Percentiles rank a stretch among this genome's conserved stretches.
Conservation (phyloP, 495 filamentous ascomycete genomes). For the Xylaria telfairii region DNA sequence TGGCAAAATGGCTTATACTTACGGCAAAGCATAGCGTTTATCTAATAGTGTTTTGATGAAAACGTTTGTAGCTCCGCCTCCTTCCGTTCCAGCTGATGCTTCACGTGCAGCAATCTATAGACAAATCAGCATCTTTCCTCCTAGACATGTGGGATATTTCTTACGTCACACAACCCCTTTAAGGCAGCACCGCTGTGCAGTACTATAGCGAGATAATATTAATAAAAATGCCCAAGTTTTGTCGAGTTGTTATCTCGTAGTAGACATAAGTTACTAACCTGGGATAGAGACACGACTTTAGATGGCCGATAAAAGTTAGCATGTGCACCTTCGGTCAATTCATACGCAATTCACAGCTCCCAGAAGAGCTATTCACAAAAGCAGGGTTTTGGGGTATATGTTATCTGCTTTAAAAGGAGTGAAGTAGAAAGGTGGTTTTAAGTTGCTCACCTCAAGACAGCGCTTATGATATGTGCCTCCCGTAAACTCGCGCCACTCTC, state of each 20-base stretch:
- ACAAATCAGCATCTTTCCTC: neutral
- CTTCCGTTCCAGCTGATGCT: constrained; percentile 71
- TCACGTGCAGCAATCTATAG: constrained; percentile 78
- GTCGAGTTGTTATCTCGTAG: neutral
- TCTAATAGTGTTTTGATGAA: constrained; percentile 92
- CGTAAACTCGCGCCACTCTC: constrained; percentile 72
- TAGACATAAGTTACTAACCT: constrained; percentile 7
- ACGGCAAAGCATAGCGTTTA: constrained; percentile 93
- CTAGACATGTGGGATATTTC: neutral
- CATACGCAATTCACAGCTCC: neutral
- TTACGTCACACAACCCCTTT: constrained; percentile 79
- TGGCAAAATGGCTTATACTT: constrained; percentile 17
- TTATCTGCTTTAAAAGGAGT: neutral
- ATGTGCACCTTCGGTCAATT: constrained; percentile 1
- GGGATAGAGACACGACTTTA: constrained; percentile 27
- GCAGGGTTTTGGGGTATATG: neutral
- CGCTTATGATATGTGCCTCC: constrained; percentile 89
- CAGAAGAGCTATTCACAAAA: neutral
- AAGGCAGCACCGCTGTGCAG: constrained; percentile 92
- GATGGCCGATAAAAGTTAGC: constrained; percentile 8
- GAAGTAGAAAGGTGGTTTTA: neutral
- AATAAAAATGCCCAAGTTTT: constrained; percentile 46
- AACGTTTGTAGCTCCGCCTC: constrained; percentile 83
- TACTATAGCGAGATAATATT: constrained; percentile 57
- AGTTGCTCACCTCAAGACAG: constrained; percentile 77